Evolutionary conservation across 164 flowering plant genomes (phyloP), one percentile per base, ranked within the genome.

Genomic region (Akebia trifoliata): DNA sequence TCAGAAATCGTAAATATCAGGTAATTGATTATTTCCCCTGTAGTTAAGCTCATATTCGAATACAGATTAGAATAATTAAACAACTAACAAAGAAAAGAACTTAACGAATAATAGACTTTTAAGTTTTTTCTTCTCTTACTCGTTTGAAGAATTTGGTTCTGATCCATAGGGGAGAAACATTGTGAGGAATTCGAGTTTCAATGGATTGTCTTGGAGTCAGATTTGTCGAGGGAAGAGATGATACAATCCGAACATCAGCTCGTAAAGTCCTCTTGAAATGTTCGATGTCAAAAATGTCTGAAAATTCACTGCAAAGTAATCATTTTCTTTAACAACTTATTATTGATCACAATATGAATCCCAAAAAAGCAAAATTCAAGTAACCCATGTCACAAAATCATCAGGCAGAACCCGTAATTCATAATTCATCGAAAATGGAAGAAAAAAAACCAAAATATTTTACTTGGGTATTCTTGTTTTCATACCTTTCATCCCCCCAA

Each of bases 301-400:
- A 62, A 66, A 86, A 86, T 50, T 84, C 79, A 68, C 90, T 78
- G 84, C 74, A 65, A 20, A 50, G n/a, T n/a, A n/a, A n/a, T n/a
- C n/a, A n/a, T n/a, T n/a, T n/a, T n/a, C n/a, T n/a, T n/a, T n/a
- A n/a, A n/a, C n/a, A n/a, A n/a, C n/a, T n/a, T n/a, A n/a, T n/a
- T n/a, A n/a, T n/a, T n/a, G n/a, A n/a, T n/a, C n/a, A n/a, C n/a
- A n/a, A n/a, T n/a, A n/a, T n/a, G n/a, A n/a, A n/a, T n/a, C n/a
- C n/a, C n/a, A n/a, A n/a, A n/a, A n/a, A n/a, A 7, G 8, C 5
- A 15, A 11, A n/a, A 21, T 11, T 2, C 21, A 17, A 18, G n/a
- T 21, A 36, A 53, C 42, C 42, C 25, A 36, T 6, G 2, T 57
- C 28, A 17, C n/a, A 25, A 36, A 24, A 25, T 34, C 54, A 25